Evolutionary conservation across 2,329 filamentous ascomycete genomes (phyloP).

Genomic region (Seiridium unicorne): DNA sequence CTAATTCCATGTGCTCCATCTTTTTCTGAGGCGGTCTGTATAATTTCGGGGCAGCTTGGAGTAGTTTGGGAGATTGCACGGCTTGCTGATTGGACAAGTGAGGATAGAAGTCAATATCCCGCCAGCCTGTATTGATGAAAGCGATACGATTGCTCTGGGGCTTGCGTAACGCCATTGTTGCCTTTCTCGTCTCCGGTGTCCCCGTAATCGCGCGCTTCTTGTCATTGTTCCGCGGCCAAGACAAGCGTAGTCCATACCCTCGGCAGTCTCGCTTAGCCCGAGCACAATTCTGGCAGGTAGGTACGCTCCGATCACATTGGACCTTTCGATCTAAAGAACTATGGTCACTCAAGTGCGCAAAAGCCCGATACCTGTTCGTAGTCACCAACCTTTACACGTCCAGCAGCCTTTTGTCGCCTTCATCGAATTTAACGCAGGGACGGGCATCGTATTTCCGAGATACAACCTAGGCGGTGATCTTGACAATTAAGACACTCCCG

Average conservation of each 20-base stretch:
- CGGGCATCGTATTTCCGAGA: background rate
- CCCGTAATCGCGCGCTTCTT: slow-evolving; percentile 18
- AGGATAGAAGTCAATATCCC: slow-evolving; percentile 19
- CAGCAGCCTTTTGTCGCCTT: slow-evolving; percentile 16
- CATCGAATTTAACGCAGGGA: background rate
- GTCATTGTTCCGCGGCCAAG: slow-evolving; percentile 25
- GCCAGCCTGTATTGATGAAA: slow-evolving; percentile 20
- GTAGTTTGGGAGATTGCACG: background rate
- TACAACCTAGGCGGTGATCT: too few species aligned
- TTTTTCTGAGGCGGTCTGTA: slow-evolving; percentile 5
- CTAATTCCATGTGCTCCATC: slow-evolving; percentile 10
- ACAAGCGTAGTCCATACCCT: slow-evolving; percentile 24
- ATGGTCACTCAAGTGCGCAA: background rate
- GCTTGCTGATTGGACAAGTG: slow-evolving; percentile 1
- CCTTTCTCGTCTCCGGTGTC: background rate
- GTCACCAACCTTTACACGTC: slow-evolving; percentile 22
- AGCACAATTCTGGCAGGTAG: slow-evolving; percentile 19
- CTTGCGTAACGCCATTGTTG: background rate
- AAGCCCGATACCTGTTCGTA: background rate
- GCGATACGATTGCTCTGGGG: background rate
- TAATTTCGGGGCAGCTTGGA: background rate
- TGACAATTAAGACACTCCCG: too few species aligned
- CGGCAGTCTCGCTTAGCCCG: slow-evolving; percentile 18
- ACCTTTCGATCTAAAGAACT: slow-evolving; percentile 19
- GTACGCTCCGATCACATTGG: slow-evolving; percentile 18